These are phyloP conservation scores for Neurospora sp. DNA, from an alignment of 495 filamentous ascomycete species.

Conservation along the genomic window DNA sequence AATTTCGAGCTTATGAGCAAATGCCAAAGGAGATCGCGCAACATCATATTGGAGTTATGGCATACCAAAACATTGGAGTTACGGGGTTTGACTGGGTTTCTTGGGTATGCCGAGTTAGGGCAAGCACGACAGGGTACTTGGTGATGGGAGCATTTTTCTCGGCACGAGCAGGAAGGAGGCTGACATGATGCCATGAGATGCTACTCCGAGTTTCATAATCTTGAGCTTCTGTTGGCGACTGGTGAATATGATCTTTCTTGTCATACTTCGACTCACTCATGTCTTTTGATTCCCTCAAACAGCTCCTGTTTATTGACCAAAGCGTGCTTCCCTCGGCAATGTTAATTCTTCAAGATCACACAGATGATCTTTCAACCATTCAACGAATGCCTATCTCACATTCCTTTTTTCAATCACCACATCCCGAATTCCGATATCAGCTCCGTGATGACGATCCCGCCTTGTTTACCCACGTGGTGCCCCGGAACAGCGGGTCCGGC, in stretches of 20 bases:
- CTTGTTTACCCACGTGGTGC: background rate
- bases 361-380: background rate
- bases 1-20: background rate
- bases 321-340: background rate
- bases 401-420: background rate
- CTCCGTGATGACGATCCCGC: background rate
- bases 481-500: background rate
- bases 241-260: background rate
- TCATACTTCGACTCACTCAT: background rate
- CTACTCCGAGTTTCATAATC: background rate
- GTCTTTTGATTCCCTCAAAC: background rate
- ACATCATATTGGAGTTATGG: background rate
- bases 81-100: background rate
- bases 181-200: background rate
- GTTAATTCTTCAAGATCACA: background rate
- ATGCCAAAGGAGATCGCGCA: background rate
- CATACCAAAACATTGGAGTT: background rate
- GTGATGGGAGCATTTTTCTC: background rate
- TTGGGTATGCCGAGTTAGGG: background rate
- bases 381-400: background rate
- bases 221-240: background rate
- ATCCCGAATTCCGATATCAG: background rate
- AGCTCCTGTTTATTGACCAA: background rate
- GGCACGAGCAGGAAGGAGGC: background rate
- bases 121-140: background rate